Percentiles rank a stretch among this genome's conserved stretches.
Evolutionary conservation across 2,329 filamentous ascomycete species (phyloP).

Genomic region (Penicillium fuscoglaucum): DNA sequence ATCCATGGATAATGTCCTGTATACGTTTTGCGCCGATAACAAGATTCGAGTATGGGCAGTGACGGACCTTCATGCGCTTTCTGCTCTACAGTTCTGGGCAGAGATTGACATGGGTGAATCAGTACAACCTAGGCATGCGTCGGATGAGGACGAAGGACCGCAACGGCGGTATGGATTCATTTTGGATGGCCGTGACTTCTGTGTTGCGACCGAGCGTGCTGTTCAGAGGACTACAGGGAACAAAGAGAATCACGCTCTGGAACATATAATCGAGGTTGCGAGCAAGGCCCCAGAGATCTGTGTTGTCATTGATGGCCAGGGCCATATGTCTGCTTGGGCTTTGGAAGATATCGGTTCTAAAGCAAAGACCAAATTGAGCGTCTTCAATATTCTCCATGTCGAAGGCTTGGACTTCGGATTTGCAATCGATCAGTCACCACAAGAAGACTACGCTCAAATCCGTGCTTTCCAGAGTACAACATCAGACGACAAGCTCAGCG

Average conservation of each 20-base stretch:
- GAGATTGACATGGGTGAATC: slow-evolving; percentile 73
- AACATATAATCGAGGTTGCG: slow-evolving; percentile 82
- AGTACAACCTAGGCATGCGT: slow-evolving; percentile 59
- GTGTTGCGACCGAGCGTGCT: slow-evolving; percentile 71
- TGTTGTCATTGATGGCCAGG: slow-evolving; percentile 77
- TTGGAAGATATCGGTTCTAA: slow-evolving; percentile 81
- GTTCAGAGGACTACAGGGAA: slow-evolving; percentile 62
- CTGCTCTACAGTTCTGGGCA: slow-evolving; percentile 76
- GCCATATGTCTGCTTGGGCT: slow-evolving; percentile 89
- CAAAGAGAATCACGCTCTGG: slow-evolving; percentile 69
- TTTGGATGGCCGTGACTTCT: slow-evolving; percentile 78
- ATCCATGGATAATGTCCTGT: slow-evolving; percentile 80
- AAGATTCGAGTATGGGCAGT: slow-evolving; percentile 80
- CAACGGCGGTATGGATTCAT: slow-evolving; percentile 70
- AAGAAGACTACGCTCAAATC: slow-evolving; percentile 65
- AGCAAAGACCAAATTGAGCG: slow-evolving; percentile 62
- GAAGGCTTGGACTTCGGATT: slow-evolving; percentile 55
- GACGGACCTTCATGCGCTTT: slow-evolving; percentile 68
- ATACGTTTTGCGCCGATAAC: slow-evolving; percentile 82
- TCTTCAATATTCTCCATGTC: slow-evolving; percentile 85
- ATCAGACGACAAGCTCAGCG: slow-evolving; percentile 63
- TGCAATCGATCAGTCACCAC: slow-evolving; percentile 27
- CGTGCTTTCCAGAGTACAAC: slow-evolving; percentile 68
- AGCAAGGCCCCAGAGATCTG: slow-evolving; percentile 86
- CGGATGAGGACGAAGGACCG: slow-evolving; percentile 39